These are phyloP conservation scores for Suillus tomentosus DNA, from an alignment of 768 basidiomycete genomes.

Conservation along the genomic window DNA sequence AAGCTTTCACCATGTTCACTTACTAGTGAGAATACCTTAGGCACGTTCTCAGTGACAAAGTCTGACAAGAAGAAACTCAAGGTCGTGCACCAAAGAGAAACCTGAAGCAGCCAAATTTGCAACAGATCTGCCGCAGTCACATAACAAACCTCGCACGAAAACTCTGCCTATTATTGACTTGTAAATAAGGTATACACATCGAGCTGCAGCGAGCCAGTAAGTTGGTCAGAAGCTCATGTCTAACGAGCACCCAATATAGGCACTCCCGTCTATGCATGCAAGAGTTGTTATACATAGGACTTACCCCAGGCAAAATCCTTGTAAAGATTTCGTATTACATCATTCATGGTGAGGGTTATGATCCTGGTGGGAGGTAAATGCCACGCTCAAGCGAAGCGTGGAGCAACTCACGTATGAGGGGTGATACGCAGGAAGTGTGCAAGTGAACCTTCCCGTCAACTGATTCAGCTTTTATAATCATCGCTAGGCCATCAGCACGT, in stretches of 20 bases:
- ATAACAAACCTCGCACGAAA: background rate
- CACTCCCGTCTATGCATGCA: background rate
- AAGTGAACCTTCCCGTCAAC: constrained; percentile 64
- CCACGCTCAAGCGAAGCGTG: background rate
- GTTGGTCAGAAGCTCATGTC: background rate
- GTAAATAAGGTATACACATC: background rate
- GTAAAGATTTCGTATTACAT: constrained; percentile 71
- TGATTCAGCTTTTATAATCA: background rate
- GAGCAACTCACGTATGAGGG: constrained; percentile 75
- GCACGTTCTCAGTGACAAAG: background rate
- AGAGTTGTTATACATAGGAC: background rate
- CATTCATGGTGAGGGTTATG: constrained; percentile 88
- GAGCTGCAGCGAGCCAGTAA: background rate
- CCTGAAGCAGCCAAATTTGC: background rate
- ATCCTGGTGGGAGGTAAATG: constrained; percentile 50
- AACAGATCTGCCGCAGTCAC: background rate
- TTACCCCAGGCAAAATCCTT: constrained; percentile 37
- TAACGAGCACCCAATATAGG: background rate
- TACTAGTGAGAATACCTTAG: background rate
- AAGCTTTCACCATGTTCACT: background rate
- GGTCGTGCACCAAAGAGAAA: background rate
- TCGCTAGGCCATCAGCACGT: constrained; percentile 13
- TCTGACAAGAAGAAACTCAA: background rate
- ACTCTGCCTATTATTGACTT: background rate
- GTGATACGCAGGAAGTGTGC: constrained; percentile 93